Evolutionary conservation across 768 basidiomycete species (phyloP).

Genomic region (Boletus pseudo-olivaceus): DNA sequence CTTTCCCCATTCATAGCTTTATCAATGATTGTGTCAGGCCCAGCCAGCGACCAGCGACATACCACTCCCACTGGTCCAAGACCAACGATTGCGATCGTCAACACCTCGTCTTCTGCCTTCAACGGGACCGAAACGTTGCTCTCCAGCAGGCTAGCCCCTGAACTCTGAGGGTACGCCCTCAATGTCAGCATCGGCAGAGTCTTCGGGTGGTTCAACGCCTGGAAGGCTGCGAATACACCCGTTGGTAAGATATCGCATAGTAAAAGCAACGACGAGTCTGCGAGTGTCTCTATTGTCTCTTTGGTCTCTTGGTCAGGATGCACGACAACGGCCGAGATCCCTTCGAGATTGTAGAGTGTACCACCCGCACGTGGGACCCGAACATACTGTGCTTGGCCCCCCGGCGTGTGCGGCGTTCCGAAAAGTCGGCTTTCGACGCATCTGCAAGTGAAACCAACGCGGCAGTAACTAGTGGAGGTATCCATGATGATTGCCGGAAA

Average conservation of each 20-base stretch:
- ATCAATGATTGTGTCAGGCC: background rate
- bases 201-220: slow-evolving; percentile 72
- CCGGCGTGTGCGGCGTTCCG: slow-evolving; percentile 62
- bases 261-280: slow-evolving; percentile 66
- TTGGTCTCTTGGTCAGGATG: slow-evolving; percentile 30
- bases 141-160: slow-evolving; percentile 5
- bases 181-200: slow-evolving; percentile 56
- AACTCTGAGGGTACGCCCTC: slow-evolving; percentile 51
- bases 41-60: slow-evolving; percentile 11
- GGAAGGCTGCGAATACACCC: slow-evolving; percentile 71
- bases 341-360: slow-evolving; percentile 63
- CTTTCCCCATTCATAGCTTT: slow-evolving; percentile 21
- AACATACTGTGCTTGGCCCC: slow-evolving; percentile 78
- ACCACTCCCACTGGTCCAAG: slow-evolving; percentile 78
- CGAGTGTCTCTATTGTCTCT: slow-evolving; percentile 39
- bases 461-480: slow-evolving; percentile 51
- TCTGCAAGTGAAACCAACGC: slow-evolving; percentile 68
- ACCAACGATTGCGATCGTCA: slow-evolving; percentile 68
- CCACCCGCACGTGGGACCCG: slow-evolving; percentile 79
- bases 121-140: slow-evolving; percentile 23
- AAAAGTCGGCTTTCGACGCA: slow-evolving; percentile 61
- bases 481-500: background rate
- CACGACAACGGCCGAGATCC: slow-evolving; percentile 31
- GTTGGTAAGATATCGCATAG: slow-evolving; percentile 80
- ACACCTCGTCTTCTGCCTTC: slow-evolving; percentile 43